Percentiles rank a stretch among this genome's conserved stretches.
Conservation (phyloP, 2,329 filamentous ascomycete species). For the Aureobasidium sp. region DNA sequence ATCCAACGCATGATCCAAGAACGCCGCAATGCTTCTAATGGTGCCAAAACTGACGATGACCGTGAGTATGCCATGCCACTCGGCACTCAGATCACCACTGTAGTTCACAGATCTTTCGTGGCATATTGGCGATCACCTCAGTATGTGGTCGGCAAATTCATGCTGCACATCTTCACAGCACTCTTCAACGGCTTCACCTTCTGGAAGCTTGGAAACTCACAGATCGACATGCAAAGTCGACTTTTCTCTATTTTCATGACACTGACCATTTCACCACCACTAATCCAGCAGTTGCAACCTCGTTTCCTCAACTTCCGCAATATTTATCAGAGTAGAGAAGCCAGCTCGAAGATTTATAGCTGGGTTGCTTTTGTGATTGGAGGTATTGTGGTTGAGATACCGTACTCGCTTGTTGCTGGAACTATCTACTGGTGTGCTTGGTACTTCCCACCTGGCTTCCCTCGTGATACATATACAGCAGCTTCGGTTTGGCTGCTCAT, state of each 20-base stretch:
- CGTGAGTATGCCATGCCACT: conserved; percentile 78
- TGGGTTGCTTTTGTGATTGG: conserved; percentile 63
- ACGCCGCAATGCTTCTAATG: conserved; percentile 41
- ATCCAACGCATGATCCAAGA: conserved; percentile 59
- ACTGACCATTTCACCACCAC: conserved; percentile 61
- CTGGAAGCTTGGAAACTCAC: conserved; percentile 25
- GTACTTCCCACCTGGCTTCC: conserved; percentile 46
- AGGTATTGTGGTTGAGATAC: conserved; percentile 59
- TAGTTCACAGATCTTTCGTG: conserved; percentile 63
- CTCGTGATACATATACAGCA: conserved; percentile 43
- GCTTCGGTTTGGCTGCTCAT: conserved; percentile 57
- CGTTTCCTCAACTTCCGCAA: conserved; percentile 57
- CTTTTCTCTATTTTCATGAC: conserved; percentile 73
- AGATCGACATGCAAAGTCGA: conserved; percentile 33
- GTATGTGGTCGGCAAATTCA: conserved; percentile 75
- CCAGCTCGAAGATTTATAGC: conserved; percentile 70
- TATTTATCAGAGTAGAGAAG: conserved; percentile 63
- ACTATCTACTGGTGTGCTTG: conserved; percentile 48
- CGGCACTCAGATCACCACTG: conserved; percentile 67
- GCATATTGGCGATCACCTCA: conserved; percentile 81
- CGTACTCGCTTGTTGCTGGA: conserved; percentile 45
- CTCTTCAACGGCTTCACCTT: conserved; percentile 78
- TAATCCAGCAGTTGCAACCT: conserved; percentile 71
- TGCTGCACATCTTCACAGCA: conserved; percentile 73
- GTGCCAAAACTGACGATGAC: conserved; percentile 42